Evolutionary conservation across 2,329 filamentous ascomycete genomes (phyloP).

Genomic region (Xylaria sp.): DNA sequence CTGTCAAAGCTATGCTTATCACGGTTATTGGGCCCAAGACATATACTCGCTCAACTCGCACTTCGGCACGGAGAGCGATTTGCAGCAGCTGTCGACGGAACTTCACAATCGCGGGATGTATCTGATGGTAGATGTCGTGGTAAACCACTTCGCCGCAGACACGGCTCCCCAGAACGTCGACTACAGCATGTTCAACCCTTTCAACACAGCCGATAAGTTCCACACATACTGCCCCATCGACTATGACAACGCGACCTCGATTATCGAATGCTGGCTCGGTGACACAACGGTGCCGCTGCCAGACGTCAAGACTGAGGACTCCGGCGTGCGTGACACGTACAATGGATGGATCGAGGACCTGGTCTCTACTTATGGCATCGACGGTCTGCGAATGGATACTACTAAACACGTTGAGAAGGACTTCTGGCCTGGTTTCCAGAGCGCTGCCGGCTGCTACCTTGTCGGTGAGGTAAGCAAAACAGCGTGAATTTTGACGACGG

Average conservation of each 20-base stretch:
- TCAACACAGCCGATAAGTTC: slow-evolving; percentile 65
- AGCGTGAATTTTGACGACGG: neutral
- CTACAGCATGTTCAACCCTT: slow-evolving; percentile 66
- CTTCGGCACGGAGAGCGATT: slow-evolving; percentile 69
- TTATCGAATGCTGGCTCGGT: slow-evolving; percentile 62
- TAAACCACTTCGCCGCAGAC: slow-evolving; percentile 66
- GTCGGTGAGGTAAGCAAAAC: slow-evolving; percentile 57
- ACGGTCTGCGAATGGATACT: slow-evolving; percentile 63
- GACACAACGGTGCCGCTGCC: slow-evolving; percentile 58
- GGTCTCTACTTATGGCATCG: slow-evolving; percentile 64
- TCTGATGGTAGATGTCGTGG: slow-evolving; percentile 70
- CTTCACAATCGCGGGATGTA: slow-evolving; percentile 68
- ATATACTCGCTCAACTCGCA: slow-evolving; percentile 66
- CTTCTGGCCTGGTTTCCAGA: slow-evolving; percentile 60
- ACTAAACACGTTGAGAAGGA: slow-evolving; percentile 60
- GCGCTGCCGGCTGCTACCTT: slow-evolving; percentile 60
- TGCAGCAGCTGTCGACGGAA: slow-evolving; percentile 60
- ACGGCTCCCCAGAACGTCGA: slow-evolving; percentile 61
- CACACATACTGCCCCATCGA: slow-evolving; percentile 65
- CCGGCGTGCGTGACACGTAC: slow-evolving; percentile 56
- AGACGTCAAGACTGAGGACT: slow-evolving; percentile 59
- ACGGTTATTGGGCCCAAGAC: slow-evolving; percentile 65
- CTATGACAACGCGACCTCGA: slow-evolving; percentile 58
- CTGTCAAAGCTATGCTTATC: slow-evolving; percentile 53
- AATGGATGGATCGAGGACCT: slow-evolving; percentile 61